Evolutionary conservation across 768 basidiomycete species (phyloP), one percentile per base, ranked within the genome.

Genomic region (Terana coerulea): DNA sequence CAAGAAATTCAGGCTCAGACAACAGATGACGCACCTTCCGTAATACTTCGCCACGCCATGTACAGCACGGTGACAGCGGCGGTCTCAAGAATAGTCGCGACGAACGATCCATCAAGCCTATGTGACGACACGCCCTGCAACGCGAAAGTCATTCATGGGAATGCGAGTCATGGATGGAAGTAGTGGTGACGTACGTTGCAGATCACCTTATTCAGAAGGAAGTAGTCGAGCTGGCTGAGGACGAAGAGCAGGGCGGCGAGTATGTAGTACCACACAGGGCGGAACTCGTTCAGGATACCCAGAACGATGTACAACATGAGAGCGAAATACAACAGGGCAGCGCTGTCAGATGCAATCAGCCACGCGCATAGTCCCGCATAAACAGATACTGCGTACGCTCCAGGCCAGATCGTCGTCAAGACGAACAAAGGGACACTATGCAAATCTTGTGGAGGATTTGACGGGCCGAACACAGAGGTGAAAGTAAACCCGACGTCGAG

Each of bases 21-120:
- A 17, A 14, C 17, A 25, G 15, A 24, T 3, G n/a, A 71, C 79
- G 44, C 52, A 84, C 90, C 89, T 81, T 95, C 92, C 15, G 92
- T 94, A 51, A 94, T 91, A 64, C 84, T 84, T 67, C 75, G 75
- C 94, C 94, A 95, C n/a, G 81, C 91, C 14, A 84, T 63, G 65
- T 80, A 93, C 17, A 95, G 55, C 3, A 80, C 69, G 10, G 72
- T 77, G 1, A 95, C 81, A 0, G 87, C 70, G 0, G 78, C 83
- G 0, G 90, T 90, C 63, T 95, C 91, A 40, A 95, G 72, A 4
- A 94, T 47, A 0, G 95, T 95, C 1, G 90, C 86, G 22, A 97
- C 65, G 66, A 97, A 95, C 2, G 86, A 83, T 4, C 90, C 91
- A 68, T 98, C 95, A 17, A 97, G 71, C 15, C 26, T 46, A 14